A percentile compares a stretch with the other conserved stretches of the same genome.
These are phyloP conservation scores for Rosa persica DNA, from an alignment of 306 rosid genomes.

Conservation along the genomic window DNA sequence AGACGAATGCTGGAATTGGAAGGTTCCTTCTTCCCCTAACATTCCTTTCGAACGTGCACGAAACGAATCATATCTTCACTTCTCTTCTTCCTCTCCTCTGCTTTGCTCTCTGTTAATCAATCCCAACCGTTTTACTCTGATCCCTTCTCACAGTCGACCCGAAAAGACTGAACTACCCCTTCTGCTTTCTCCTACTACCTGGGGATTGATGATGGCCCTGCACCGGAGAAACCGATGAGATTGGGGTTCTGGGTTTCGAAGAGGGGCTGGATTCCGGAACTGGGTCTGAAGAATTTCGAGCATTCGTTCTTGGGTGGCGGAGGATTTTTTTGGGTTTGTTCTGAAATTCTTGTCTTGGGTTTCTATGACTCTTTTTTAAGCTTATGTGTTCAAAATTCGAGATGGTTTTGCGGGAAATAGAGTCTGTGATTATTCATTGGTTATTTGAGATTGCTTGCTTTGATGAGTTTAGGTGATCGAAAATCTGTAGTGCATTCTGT, in stretches of 20 bases:
- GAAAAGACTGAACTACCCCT: constrained; percentile 38
- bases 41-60: constrained; percentile 4
- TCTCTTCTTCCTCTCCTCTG: neutral
- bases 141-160: constrained; percentile 14
- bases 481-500: neutral
- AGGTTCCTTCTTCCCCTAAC: constrained; percentile 9
- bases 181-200: constrained; percentile 17
- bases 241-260: constrained; percentile 21
- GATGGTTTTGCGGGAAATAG: constrained; percentile 22
- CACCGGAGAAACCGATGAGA: constrained; percentile 25
- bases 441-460: constrained; percentile 12
- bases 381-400: constrained; percentile 31
- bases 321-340: constrained; percentile 36
- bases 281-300: constrained; percentile 33
- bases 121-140: constrained; percentile 22
- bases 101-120: neutral
- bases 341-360: constrained; percentile 31
- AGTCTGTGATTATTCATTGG: constrained; percentile 26
- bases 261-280: constrained; percentile 5
- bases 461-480: constrained; percentile 28
- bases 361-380: constrained; percentile 4
- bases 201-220: constrained; percentile 12
- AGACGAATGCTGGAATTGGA: neutral
- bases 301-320: constrained; percentile 6
- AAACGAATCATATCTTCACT: constrained; percentile 31